Evolutionary conservation across 306 rosid genomes (phyloP).

Genomic region (Castanopsis chinensis): DNA sequence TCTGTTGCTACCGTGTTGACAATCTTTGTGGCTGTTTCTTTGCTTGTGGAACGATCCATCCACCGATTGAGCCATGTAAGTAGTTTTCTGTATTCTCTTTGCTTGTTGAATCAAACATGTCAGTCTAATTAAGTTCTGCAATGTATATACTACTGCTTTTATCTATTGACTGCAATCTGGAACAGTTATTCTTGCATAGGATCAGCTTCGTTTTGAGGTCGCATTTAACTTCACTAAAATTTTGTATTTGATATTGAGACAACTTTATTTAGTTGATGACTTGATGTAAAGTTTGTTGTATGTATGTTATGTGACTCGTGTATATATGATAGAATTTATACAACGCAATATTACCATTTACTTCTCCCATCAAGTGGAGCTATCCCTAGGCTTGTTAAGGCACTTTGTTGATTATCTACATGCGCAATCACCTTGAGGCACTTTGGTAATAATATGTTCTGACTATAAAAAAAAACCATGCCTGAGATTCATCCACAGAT

Average conservation of each 20-base stretch:
- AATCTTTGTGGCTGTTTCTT: conserved; percentile 80
- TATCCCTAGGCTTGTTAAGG: not conserved
- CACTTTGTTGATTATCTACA: not conserved
- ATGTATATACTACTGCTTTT: not conserved
- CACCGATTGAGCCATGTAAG: conserved; percentile 64
- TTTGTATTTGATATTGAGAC: not conserved
- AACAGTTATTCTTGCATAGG: not conserved
- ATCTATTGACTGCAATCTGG: not conserved
- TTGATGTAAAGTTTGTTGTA: not conserved
- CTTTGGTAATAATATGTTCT: not conserved
- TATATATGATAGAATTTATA: not conserved
- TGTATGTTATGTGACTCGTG: not conserved
- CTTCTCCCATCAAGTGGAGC: not conserved
- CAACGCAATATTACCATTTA: not conserved
- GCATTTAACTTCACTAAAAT: not conserved
- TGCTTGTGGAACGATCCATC: conserved; percentile 91
- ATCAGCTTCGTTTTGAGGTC: too few species aligned
- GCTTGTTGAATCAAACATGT: not conserved
- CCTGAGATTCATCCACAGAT: not conserved
- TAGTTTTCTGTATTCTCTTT: not conserved
- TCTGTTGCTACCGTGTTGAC: conserved; percentile 95
- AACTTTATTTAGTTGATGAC: not conserved
- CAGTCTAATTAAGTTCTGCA: not conserved
- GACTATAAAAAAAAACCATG: not conserved
- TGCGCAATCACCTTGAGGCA: not conserved